Evolutionary conservation across 441 rosid species (phyloP).

Genomic region (Pelargonium myrrhifolium): DNA sequence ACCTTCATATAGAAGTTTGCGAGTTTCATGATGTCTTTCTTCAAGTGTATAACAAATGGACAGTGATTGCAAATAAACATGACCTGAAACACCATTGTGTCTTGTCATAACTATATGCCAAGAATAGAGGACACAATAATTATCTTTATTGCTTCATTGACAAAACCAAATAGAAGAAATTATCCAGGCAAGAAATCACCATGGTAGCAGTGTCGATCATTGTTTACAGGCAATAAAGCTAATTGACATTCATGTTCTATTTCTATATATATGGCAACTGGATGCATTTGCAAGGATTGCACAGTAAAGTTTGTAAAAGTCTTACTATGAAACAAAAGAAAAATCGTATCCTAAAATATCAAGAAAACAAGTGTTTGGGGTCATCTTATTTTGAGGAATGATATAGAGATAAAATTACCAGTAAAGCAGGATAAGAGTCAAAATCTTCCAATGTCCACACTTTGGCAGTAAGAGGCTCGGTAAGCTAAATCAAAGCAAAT

Average conservation of each 20-base stretch:
- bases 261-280: too few relatives aligned
- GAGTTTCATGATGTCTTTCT: slow-evolving; percentile 75
- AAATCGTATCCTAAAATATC: too few relatives aligned
- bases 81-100: slow-evolving; percentile 37
- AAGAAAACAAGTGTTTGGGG: too few relatives aligned
- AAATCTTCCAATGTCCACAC: slow-evolving; percentile 67
- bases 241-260: too few relatives aligned
- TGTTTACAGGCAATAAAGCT: slow-evolving; percentile 8
- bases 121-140: too few relatives aligned
- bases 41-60: slow-evolving; percentile 83
- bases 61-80: slow-evolving; percentile 91
- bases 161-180: background rate
- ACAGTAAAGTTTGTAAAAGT: too few relatives aligned
- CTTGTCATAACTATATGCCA: too few relatives aligned
- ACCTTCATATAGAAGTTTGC: slow-evolving; percentile 72
- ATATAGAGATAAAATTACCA: slow-evolving; percentile 31
- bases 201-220: background rate
- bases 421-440: slow-evolving; percentile 64
- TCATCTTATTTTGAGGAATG: too few relatives aligned
- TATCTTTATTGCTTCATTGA: background rate
- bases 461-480: slow-evolving; percentile 75
- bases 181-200: background rate
- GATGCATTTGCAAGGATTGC: too few relatives aligned
- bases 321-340: too few relatives aligned
- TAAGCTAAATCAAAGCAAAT: slow-evolving; percentile 40